Conservation (phyloP, 2,329 filamentous ascomycete genomes). For the Cryphonectria nitschkei region DNA sequence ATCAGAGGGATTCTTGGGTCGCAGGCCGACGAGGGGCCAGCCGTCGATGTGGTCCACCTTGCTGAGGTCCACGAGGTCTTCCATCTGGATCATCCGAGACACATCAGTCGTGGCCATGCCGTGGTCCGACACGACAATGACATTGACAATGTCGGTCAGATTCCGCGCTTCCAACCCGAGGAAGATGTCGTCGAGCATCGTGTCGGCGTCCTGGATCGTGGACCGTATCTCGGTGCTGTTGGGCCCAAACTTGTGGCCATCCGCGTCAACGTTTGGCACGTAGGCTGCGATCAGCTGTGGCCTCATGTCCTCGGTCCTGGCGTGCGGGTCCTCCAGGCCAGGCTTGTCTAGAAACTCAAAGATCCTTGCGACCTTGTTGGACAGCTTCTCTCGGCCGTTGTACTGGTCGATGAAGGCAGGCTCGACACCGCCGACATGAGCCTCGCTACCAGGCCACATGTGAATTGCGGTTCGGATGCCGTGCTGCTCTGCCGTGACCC, state of each 20-base stretch:
- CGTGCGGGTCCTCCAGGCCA: constrained; percentile 63
- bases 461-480: constrained; percentile 82
- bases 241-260: constrained; percentile 87
- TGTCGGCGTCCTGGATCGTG: constrained; percentile 80
- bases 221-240: constrained; percentile 88
- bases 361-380: constrained; percentile 77
- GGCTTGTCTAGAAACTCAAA: constrained; percentile 85
- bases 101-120: constrained; percentile 95
- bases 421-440: constrained; percentile 74
- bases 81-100: constrained; percentile 80
- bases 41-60: constrained; percentile 86
- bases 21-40: constrained; percentile 89
- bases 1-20: constrained; percentile 72
- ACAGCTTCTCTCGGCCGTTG: constrained; percentile 75
- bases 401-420: constrained; percentile 84
- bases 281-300: constrained; percentile 94
- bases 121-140: constrained; percentile 96
- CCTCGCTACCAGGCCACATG: constrained; percentile 99
- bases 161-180: constrained; percentile 78
- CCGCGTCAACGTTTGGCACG: constrained; percentile 86
- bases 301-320: constrained; percentile 58
- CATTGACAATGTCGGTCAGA: constrained; percentile 85
- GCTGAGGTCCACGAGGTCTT: constrained; percentile 79
- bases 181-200: constrained; percentile 79
- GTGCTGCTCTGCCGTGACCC: constrained; percentile 87